A percentile compares a stretch with the other conserved stretches of the same genome.
Evolutionary conservation across 2,329 filamentous ascomycete genomes (phyloP).

Genomic region (Fusarium sp.): DNA sequence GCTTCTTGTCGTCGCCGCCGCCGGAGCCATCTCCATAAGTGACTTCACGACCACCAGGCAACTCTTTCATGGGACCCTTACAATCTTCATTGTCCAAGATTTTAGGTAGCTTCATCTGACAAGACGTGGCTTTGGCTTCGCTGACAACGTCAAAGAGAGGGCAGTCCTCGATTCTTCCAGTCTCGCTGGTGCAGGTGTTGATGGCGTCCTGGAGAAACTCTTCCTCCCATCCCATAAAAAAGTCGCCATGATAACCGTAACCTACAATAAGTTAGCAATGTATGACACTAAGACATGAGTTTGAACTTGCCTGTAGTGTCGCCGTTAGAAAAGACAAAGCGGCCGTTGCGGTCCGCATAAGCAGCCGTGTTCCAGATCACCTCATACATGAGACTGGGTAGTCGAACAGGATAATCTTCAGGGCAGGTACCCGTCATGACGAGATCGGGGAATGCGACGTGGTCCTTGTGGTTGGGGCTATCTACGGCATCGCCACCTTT

Average conservation of each 20-base stretch:
- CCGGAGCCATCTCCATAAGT: slow-evolving; percentile 44
- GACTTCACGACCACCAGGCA: slow-evolving; percentile 73
- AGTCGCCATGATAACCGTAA: slow-evolving; percentile 82
- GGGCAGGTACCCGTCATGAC: slow-evolving; percentile 84
- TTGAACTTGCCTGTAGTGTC: slow-evolving; percentile 73
- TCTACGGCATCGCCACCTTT: slow-evolving; percentile 74
- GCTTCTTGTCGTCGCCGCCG: slow-evolving; percentile 14
- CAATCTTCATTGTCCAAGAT: slow-evolving; percentile 69
- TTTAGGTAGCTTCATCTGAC: slow-evolving; percentile 70
- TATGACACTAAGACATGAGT: slow-evolving; percentile 53
- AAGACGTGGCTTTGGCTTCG: slow-evolving; percentile 67
- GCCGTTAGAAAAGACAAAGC: slow-evolving; percentile 82
- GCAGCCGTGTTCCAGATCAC: slow-evolving; percentile 81
- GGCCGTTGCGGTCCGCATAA: slow-evolving; percentile 70
- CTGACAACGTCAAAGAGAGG: slow-evolving; percentile 76
- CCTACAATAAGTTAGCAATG: slow-evolving; percentile 83
- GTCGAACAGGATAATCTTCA: slow-evolving; percentile 70
- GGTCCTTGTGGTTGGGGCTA: slow-evolving; percentile 65
- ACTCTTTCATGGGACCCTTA: slow-evolving; percentile 61
- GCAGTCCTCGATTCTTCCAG: slow-evolving; percentile 79
- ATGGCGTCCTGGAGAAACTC: slow-evolving; percentile 77
- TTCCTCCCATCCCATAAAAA: slow-evolving; percentile 81
- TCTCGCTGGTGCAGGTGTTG: slow-evolving; percentile 76
- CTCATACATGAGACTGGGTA: slow-evolving; percentile 85
- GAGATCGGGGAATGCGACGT: slow-evolving; percentile 82